Evolutionary conservation across 2,329 filamentous ascomycete genomes (phyloP).

Genomic region (Cladophialophora chaetospira): DNA sequence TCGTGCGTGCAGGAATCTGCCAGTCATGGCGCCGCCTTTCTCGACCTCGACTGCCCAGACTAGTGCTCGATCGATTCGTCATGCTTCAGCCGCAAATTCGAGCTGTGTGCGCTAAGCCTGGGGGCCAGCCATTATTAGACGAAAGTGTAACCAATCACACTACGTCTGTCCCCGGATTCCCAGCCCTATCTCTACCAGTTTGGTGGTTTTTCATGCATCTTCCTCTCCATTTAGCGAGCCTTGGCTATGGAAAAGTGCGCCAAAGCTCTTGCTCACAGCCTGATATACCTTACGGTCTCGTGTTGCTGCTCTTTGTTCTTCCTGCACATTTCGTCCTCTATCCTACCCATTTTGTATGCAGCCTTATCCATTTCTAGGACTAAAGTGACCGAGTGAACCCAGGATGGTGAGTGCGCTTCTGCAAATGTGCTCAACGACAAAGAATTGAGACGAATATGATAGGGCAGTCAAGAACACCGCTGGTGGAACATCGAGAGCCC

Average conservation of each 20-base stretch:
- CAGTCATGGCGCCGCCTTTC: no score
- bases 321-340: neutral
- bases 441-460: neutral
- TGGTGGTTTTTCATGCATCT: neutral
- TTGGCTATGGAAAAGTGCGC: neutral
- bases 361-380: neutral
- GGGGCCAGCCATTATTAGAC: neutral
- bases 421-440: no score
- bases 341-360: neutral
- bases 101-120: neutral
- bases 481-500: slow-evolving; percentile 1
- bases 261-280: neutral
- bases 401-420: no score
- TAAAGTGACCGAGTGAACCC: no score
- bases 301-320: neutral
- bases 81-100: neutral
- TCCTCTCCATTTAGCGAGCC: neutral
- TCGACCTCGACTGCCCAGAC: neutral
- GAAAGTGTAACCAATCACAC: neutral
- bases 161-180: neutral
- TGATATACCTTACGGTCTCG: neutral
- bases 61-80: neutral
- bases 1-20: no score
- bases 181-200: neutral
- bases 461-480: slow-evolving; percentile 1